phyloP scores from a whole-genome alignment of 768 basidiomycete species.

The Trametopsis cervina region DNA sequence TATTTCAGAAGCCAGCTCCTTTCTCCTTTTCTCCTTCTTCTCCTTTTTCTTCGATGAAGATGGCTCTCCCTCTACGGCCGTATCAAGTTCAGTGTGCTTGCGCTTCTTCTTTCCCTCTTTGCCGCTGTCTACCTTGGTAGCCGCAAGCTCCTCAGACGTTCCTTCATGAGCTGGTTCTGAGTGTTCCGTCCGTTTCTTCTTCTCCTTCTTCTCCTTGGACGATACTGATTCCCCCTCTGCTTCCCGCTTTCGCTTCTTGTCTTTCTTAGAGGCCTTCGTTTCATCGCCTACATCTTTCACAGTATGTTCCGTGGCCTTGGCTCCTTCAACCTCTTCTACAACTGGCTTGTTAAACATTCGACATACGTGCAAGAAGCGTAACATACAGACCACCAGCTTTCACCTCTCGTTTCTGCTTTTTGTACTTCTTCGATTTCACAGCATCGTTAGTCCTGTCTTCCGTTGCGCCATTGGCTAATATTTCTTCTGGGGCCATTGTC shows the following conservation, averaged over 20 bases:
- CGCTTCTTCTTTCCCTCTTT: conserved; percentile 35
- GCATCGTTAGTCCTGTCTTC: neutral
- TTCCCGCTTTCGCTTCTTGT: conserved; percentile 37
- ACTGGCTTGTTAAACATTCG: neutral
- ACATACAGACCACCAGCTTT: conserved; percentile 19
- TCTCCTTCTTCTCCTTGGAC: conserved; percentile 13
- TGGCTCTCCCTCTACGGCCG: conserved; percentile 8
- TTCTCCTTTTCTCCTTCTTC: conserved; percentile 14
- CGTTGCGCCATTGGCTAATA: neutral
- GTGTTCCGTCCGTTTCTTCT: conserved; percentile 22
- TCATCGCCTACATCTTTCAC: conserved; percentile 9
- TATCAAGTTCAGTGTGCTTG: conserved; percentile 15
- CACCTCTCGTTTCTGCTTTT: conserved; percentile 12
- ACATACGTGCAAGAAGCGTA: neutral
- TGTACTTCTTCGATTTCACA: conserved; percentile 15
- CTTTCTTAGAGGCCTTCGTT: conserved; percentile 25
- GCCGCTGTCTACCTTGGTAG: conserved; percentile 12
- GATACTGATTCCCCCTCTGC: conserved; percentile 18
- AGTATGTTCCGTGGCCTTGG: conserved; percentile 2
- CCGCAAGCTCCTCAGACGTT: neutral
- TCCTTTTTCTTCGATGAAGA: conserved; percentile 15
- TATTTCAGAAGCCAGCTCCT: conserved; percentile 5
- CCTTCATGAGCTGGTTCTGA: conserved; percentile 3
- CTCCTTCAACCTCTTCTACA: conserved; percentile 1
- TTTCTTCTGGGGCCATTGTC: no score